Conservation (phyloP, 106 monocot genomes). For the Alisma plantagoaquatica region DNA sequence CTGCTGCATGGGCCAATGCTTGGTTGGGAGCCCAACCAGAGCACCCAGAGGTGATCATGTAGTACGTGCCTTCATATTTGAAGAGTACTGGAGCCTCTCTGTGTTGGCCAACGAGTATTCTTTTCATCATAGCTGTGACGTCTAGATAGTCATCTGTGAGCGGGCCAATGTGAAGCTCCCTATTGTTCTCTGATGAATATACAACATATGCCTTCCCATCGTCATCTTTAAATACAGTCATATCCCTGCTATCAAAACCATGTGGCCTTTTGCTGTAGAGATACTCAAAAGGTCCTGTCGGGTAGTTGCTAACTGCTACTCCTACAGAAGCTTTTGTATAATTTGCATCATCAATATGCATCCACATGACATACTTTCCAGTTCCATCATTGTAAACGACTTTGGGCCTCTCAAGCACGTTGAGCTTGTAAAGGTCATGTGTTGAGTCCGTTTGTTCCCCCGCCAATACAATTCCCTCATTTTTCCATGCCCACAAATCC, state of each 20-base stretch:
- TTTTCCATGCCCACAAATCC: constrained; percentile 69
- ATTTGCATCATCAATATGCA: constrained; percentile 77
- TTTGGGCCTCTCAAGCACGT: constrained; percentile 82
- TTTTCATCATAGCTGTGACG: constrained; percentile 31
- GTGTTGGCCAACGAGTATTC: constrained; percentile 52
- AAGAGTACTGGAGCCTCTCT: constrained; percentile 78
- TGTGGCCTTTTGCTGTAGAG: constrained; percentile 64
- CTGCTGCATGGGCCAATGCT: constrained; percentile 60
- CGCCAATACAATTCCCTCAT: constrained; percentile 60
- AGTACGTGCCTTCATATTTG: constrained; percentile 56
- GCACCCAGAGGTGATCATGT: constrained; percentile 88
- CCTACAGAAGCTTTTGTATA: constrained; percentile 85
- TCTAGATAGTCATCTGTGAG: constrained; percentile 56
- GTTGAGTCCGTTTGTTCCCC: constrained; percentile 41
- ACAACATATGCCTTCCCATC: constrained; percentile 54
- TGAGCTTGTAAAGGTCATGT: constrained; percentile 62
- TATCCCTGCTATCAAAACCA: constrained; percentile 68
- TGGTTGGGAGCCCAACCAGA: constrained; percentile 77
- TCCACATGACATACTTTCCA: constrained; percentile 66
- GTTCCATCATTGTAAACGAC: constrained; percentile 57
- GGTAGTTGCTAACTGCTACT: constrained; percentile 45
- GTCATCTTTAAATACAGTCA: constrained; percentile 84
- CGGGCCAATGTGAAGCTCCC: constrained; percentile 61
- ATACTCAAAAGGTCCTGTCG: constrained; percentile 62
- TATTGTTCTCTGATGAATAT: constrained; percentile 69